Evolutionary conservation across 441 rosid species (phyloP), one percentile per base, ranked within the genome.

Genomic region (Kokia cookei): DNA sequence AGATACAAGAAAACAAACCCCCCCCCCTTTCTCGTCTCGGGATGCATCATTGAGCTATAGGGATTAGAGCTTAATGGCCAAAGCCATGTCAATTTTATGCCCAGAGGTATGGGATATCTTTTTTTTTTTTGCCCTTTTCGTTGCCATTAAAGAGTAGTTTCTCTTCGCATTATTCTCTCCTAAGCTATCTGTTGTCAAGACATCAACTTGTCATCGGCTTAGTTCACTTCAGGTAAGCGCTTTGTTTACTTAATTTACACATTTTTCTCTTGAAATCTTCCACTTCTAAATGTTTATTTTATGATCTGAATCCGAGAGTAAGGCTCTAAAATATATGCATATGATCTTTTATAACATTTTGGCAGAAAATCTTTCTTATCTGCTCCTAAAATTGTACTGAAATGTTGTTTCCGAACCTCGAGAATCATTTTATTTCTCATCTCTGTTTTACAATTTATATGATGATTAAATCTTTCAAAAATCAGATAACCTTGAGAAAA

Each of bases 1-100:
- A 3, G 13, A 7, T 74, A 77, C 73, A 47, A 19, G 48, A 37
- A 45, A 35, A 43, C 19, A 9, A 51, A 32, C n/a, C n/a, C n/a
- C n/a, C 35, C 0, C 37, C 6, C 6, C 35, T n/a, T n/a, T n/a
- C n/a, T n/a, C n/a, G n/a, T n/a, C n/a, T n/a, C n/a, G n/a, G n/a
- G n/a, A n/a, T n/a, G n/a, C n/a, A n/a, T n/a, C n/a, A 74, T 69
- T 78, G 65, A 53, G 71, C 26, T 15, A 57, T 79, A 3, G 82
- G 73, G 78, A 74, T 58, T 1, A 66, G 78, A 76, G 84, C 81
- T 68, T 15, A 2, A 26, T 47, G 32, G 71, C 71, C 14, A 47
- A 54, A 66, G 67, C 86, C 89, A 81, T 76, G 89, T 86, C 86
- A 79, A 47, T n/a, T 79, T 73, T 54, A 63, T 77, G 60, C 75